These are phyloP conservation scores for Phytopythium chamaehyphon DNA, from an alignment of 352 stramenopile species.

Conservation along the genomic window DNA sequence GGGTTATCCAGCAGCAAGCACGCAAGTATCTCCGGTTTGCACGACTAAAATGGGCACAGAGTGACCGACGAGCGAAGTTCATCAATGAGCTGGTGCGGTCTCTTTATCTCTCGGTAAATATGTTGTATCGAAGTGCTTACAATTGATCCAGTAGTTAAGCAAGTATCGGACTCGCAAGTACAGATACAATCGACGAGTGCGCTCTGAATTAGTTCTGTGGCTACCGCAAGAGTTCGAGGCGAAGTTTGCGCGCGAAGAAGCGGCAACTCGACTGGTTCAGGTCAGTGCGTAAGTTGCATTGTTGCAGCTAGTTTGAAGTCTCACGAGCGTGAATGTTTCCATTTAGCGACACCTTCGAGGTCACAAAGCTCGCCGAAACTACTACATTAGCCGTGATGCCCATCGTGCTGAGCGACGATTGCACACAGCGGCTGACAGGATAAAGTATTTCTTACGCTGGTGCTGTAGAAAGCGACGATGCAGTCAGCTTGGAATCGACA, in stretches of 20 bases:
- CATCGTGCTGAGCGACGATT: conserved; percentile 10
- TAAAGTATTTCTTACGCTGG: conserved; percentile 21
- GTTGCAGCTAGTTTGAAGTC: background rate
- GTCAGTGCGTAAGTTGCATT: conserved; percentile 10
- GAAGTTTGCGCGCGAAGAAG: conserved; percentile 42
- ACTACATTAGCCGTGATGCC: conserved; percentile 13
- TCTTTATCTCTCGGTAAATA: background rate
- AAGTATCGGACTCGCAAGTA: conserved; percentile 67
- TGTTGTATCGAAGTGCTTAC: background rate
- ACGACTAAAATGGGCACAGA: conserved; percentile 34
- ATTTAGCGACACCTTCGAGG: conserved; percentile 45
- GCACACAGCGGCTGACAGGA: conserved; percentile 15
- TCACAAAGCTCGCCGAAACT: conserved; percentile 24
- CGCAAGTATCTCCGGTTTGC: conserved; percentile 41
- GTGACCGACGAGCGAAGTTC: conserved; percentile 22
- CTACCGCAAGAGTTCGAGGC: conserved; percentile 39
- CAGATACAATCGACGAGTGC: conserved; percentile 53
- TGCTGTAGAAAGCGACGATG: conserved; percentile 7
- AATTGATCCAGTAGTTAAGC: conserved; percentile 19
- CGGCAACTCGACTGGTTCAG: conserved; percentile 29
- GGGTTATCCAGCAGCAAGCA: conserved; percentile 37
- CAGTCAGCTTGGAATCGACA: background rate
- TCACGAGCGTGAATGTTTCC: background rate
- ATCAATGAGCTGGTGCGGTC: conserved; percentile 45
- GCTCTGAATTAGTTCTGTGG: conserved; percentile 36